These are phyloP conservation scores for Stevia rebaudiana DNA, from an alignment of 140 eudicot genomes.

Conservation along the genomic window DNA sequence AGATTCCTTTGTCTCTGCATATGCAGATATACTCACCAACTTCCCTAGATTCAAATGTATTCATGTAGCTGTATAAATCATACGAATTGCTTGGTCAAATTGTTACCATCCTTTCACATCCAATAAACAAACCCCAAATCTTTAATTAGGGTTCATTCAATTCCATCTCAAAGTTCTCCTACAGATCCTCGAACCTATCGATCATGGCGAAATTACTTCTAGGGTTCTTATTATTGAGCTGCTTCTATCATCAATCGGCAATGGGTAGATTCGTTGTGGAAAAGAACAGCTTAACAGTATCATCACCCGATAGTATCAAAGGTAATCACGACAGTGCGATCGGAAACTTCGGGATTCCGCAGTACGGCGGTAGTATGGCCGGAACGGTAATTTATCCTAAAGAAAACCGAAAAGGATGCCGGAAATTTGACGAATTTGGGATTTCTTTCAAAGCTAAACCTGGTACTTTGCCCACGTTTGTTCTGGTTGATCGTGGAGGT, in stretches of 20 bases:
- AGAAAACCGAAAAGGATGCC: conserved; percentile 64
- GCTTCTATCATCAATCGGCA: conserved; percentile 19
- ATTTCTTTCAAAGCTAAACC: conserved; percentile 65
- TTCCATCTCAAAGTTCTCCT: background rate
- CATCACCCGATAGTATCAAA: conserved; percentile 64
- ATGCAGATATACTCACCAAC: conserved; percentile 20
- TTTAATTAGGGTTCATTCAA: conserved; percentile 1
- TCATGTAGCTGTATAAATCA: background rate
- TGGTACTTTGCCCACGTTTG: conserved; percentile 72
- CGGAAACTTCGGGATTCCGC: conserved; percentile 95
- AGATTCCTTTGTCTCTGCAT: conserved; percentile 25
- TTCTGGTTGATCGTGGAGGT: conserved; percentile 93
- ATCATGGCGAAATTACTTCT: conserved; percentile 26
- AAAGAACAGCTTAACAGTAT: conserved; percentile 74
- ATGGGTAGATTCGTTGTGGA: conserved; percentile 72
- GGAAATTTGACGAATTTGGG: conserved; percentile 42
- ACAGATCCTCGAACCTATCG: conserved; percentile 28
- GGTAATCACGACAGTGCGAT: conserved; percentile 82
- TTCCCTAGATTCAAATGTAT: conserved; percentile 1
- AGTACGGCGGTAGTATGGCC: conserved; percentile 97
- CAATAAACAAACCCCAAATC: conserved; percentile 14
- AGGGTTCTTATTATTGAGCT: conserved; percentile 39
- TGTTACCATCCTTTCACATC: background rate
- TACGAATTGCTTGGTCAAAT: conserved; percentile 10
- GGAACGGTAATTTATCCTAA: conserved; percentile 78